Evolutionary conservation across 148 eudicot species (phyloP).

Genomic region (Amaranthus cruentus): DNA sequence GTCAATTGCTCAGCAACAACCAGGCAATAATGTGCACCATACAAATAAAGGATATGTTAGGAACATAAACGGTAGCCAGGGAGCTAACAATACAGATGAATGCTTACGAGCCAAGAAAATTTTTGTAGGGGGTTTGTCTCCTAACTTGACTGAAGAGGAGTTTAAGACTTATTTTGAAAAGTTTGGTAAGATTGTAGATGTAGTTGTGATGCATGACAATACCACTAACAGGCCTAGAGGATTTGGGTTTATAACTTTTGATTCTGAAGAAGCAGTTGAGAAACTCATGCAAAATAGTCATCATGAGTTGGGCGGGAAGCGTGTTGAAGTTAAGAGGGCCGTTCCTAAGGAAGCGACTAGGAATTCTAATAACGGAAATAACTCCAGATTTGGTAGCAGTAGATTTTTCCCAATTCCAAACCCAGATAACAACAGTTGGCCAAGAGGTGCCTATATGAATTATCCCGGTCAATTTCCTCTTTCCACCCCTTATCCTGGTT

Average conservation of each 20-base stretch:
- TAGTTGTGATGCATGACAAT: slow-evolving; percentile 82
- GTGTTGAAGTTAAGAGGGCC: slow-evolving; percentile 81
- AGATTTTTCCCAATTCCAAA: slow-evolving; percentile 30
- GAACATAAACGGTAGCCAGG: slow-evolving; percentile 29
- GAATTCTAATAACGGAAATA: slow-evolving; percentile 26
- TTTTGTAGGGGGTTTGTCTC: slow-evolving; percentile 84
- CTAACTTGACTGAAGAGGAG: slow-evolving; percentile 65
- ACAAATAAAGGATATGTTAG: slow-evolving; percentile 33
- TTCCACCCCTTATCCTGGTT: slow-evolving; percentile 41
- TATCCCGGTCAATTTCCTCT: slow-evolving; percentile 38
- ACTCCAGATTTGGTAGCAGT: slow-evolving; percentile 27
- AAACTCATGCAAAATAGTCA: slow-evolving; percentile 48
- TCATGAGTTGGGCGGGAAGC: slow-evolving; percentile 57
- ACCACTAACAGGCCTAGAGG: slow-evolving; percentile 75
- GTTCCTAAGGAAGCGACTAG: slow-evolving; percentile 51
- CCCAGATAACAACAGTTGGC: slow-evolving; percentile 25
- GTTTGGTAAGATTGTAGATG: slow-evolving; percentile 78
- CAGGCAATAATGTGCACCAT: slow-evolving; percentile 25
- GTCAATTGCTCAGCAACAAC: slow-evolving; percentile 13
- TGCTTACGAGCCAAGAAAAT: slow-evolving; percentile 63
- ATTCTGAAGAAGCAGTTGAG: slow-evolving; percentile 72
- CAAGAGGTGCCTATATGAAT: slow-evolving; percentile 28
- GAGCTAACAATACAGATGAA: slow-evolving; percentile 21
- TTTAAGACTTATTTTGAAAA: slow-evolving; percentile 66
- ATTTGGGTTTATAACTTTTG: slow-evolving; percentile 85